Conservation (phyloP, 495 filamentous ascomycete species). For the Daldinia loculata region DNA sequence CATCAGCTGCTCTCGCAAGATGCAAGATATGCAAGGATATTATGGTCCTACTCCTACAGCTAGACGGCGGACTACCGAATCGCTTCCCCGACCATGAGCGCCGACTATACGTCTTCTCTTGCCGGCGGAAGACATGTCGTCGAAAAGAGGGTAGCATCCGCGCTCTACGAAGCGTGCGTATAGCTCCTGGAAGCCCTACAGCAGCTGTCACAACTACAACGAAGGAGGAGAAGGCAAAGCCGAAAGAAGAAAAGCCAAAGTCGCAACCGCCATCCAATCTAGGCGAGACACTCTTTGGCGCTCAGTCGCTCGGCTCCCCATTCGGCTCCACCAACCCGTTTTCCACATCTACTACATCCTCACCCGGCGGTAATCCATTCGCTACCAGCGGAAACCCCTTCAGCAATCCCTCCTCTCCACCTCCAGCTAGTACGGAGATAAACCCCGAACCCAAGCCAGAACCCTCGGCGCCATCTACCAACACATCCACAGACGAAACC, state of each 20-base stretch:
- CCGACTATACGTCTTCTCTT: conserved; percentile 84
- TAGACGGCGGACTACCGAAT: conserved; percentile 90
- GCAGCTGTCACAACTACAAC: conserved; percentile 38
- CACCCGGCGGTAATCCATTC: conserved; percentile 43
- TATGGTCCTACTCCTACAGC: conserved; percentile 86
- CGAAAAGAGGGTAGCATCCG: conserved; percentile 82
- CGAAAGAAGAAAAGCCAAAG: conserved; percentile 43
- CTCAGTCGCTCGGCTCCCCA: conserved; percentile 51
- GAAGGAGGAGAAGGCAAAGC: conserved; percentile 50
- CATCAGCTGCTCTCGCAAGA: conserved; percentile 80
- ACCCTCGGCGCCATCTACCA: conserved; percentile 39
- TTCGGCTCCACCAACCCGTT: conserved; percentile 50
- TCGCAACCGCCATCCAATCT: conserved; percentile 54
- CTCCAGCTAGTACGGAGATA: conserved; percentile 40
- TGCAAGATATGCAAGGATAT: conserved; percentile 88
- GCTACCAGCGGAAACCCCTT: conserved; percentile 43
- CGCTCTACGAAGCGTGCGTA: conserved; percentile 70
- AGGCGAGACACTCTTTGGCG: conserved; percentile 66
- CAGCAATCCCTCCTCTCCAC: conserved; percentile 22
- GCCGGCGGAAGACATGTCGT: conserved; percentile 79
- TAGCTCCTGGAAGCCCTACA: conserved; percentile 43
- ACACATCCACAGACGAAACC: conserved; percentile 36
- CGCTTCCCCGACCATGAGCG: conserved; percentile 85
- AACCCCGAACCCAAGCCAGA: conserved; percentile 23
- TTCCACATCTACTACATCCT: conserved; percentile 28